Base-by-base conservation (phyloP, 1,284 basidiomycete species). In the Lignosus rhinocerotis region DNA sequence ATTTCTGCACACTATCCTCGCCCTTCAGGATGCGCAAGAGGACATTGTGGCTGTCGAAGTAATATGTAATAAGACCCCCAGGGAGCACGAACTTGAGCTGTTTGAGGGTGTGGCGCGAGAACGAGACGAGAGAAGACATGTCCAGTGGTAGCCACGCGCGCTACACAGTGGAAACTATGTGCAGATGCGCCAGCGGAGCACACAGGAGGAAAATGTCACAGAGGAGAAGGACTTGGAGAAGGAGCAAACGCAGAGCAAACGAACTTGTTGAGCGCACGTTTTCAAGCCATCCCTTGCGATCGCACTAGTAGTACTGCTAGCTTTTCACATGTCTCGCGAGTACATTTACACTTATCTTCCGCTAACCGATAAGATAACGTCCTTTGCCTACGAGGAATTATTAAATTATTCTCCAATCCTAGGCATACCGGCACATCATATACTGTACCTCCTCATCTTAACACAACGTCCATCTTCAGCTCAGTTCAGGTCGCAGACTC, bases 1-100 rank as follows among this genome's bases (percentile, higher is more conserved):
- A 85, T 31, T 73, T 74, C 16, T 67, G 67, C 32, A 73, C 70
- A 19, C 72, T 75, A 16, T 61, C 66, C 3, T 69, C 61, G 1
- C 66, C 69, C 16, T 45, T 59, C 47, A 78, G 71, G 19, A 86
- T 70, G 32, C 66, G 69, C 67, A 77, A 77, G 53, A 90, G 77
- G 56, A 82, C 74, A 36, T 76, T 72, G 32, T 81, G 71, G 11
- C 84, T 86, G 39, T 79, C 77, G 30, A 90, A 74, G 65, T 82
- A 81, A 67, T 83, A 86, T 2, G 87, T 88, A 65, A 85, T 65
- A 44, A 74, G 68, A 6, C 76, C 85, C 12, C 89, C 89, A 14
- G 89, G 88, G 16, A 90, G 68, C 44, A 90, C 83, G 55, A 90
- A 84, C 69, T 89, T 88, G 67, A 90, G 79, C 74, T 90, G 88